Conservation (phyloP, 257 asterid species). For the Leonotis leonurus region DNA sequence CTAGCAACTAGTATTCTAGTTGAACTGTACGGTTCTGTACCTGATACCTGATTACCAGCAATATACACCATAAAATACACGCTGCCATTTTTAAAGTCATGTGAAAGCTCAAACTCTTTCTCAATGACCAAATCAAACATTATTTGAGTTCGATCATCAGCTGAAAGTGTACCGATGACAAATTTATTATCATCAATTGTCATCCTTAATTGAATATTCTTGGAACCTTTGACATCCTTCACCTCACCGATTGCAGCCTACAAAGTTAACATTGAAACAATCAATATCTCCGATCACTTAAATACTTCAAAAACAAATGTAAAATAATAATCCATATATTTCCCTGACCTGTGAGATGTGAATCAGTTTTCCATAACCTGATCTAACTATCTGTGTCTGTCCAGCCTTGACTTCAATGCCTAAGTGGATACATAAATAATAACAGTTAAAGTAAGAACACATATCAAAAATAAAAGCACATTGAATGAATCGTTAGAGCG, state of each 20-base stretch:
- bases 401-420: constrained; percentile 76
- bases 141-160: constrained; percentile 45
- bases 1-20: no score
- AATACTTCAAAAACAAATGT: not conserved
- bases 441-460: not conserved
- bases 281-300: not conserved
- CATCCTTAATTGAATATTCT: constrained; percentile 36
- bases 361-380: constrained; percentile 33
- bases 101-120: constrained; percentile 72
- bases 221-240: constrained; percentile 38
- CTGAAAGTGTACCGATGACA: constrained; percentile 49
- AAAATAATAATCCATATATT: not conserved
- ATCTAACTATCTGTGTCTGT: constrained; percentile 32
- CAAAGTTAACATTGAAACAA: not conserved
- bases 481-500: no score
- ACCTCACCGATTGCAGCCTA: constrained; percentile 71
- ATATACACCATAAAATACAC: constrained; percentile 49
- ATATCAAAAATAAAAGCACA: not conserved
- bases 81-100: constrained; percentile 62
- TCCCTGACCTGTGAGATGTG: constrained; percentile 59
- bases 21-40: no score
- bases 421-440: constrained; percentile 9
- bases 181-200: constrained; percentile 29
- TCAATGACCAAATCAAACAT: constrained; percentile 60
- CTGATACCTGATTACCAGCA: constrained; percentile 32